phyloP scores from a whole-genome alignment of 2,329 filamentous ascomycete genomes.

The Talaromyces sp. region DNA sequence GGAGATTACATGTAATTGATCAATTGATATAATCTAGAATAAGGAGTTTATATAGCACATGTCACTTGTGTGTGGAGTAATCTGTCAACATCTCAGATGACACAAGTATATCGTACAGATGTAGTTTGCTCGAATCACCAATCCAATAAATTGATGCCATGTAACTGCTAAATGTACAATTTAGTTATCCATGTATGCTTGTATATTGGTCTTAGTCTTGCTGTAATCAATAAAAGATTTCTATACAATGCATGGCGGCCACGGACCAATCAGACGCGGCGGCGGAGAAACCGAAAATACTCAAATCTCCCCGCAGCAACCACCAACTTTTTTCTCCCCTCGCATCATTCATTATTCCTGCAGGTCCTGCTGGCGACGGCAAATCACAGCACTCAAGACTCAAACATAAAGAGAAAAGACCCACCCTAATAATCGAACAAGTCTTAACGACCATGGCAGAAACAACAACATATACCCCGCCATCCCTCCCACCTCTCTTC shows the following conservation, averaged over 20 bases:
- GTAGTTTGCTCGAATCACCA: too few relatives aligned
- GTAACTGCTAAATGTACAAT: too few relatives aligned
- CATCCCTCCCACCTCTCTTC: conserved; percentile 59
- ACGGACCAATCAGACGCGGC: background rate
- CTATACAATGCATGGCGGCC: background rate
- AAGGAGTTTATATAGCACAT: too few relatives aligned
- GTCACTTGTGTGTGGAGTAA: too few relatives aligned
- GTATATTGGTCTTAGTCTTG: too few relatives aligned
- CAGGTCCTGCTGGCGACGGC: background rate
- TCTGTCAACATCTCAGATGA: too few relatives aligned
- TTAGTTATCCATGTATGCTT: too few relatives aligned
- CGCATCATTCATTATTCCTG: background rate
- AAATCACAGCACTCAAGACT: background rate
- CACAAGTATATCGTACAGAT: too few relatives aligned
- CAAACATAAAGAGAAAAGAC: background rate
- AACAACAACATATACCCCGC: conserved; percentile 15
- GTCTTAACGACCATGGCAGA: background rate
- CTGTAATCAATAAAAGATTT: too few relatives aligned
- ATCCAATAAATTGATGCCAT: too few relatives aligned
- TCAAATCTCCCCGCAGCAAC: background rate
- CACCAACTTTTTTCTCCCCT: background rate
- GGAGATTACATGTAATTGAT: too few relatives aligned
- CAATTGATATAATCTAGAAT: too few relatives aligned
- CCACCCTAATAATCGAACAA: background rate
- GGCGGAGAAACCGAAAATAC: background rate